These are phyloP conservation scores for Hyparrhenia diplandra DNA, from an alignment of 176 grass and related monocot genomes.

Conservation along the genomic window DNA sequence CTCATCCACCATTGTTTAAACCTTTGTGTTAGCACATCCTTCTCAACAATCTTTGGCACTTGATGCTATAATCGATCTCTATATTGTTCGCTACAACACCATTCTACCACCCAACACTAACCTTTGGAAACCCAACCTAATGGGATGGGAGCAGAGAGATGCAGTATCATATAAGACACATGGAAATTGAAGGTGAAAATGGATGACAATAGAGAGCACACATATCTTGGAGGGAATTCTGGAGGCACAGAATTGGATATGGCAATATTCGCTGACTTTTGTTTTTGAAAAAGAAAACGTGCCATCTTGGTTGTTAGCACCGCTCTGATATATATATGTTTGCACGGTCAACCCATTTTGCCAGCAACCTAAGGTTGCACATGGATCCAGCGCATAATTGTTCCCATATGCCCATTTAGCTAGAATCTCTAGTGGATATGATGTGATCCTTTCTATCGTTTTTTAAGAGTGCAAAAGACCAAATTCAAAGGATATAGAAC, in stretches of 20 bases:
- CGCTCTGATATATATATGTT: background rate
- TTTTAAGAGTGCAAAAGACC: background rate
- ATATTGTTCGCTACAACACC: too few species aligned
- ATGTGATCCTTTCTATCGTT: background rate
- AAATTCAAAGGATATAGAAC: background rate
- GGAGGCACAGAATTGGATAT: background rate
- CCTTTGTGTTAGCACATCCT: too few species aligned
- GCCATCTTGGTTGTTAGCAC: too few species aligned
- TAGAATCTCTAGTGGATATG: background rate
- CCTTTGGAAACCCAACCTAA: background rate
- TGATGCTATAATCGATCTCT: too few species aligned
- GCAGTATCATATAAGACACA: too few species aligned
- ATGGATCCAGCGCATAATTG: background rate
- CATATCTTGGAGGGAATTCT: background rate
- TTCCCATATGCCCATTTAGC: background rate
- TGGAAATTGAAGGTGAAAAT: too few species aligned
- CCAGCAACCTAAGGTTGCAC: background rate
- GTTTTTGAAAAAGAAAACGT: background rate
- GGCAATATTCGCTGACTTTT: background rate
- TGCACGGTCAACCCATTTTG: background rate
- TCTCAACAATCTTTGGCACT: too few species aligned
- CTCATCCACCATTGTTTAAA: background rate
- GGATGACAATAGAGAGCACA: background rate
- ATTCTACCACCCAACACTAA: too few species aligned
- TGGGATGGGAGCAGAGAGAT: background rate